These are phyloP conservation scores for Heterobasidion occidentale DNA, from an alignment of 1,284 basidiomycete genomes.

Conservation along the genomic window DNA sequence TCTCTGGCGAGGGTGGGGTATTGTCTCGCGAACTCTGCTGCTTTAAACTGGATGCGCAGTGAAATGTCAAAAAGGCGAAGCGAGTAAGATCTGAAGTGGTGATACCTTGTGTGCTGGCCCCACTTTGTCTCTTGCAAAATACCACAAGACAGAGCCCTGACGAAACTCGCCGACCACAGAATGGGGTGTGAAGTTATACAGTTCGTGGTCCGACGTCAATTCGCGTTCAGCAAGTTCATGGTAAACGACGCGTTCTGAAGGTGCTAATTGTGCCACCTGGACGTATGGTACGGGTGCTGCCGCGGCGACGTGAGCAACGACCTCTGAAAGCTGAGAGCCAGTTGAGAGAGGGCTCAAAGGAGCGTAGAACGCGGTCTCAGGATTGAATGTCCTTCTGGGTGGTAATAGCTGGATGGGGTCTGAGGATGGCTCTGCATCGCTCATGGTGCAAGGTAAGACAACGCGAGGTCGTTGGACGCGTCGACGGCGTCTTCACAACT, in stretches of 20 bases:
- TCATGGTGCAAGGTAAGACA: background rate
- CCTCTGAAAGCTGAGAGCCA: background rate
- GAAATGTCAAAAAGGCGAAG: conserved; percentile 8
- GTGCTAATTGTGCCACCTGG: background rate
- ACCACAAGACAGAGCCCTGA: conserved; percentile 33
- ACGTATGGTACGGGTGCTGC: background rate
- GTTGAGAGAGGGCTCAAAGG: background rate
- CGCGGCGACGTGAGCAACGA: background rate
- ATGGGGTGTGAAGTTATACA: conserved; percentile 13
- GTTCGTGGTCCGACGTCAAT: background rate
- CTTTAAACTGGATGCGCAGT: conserved; percentile 15
- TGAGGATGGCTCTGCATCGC: background rate
- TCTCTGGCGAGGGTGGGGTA: conserved; percentile 37
- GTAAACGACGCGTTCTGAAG: background rate
- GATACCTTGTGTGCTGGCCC: conserved; percentile 56
- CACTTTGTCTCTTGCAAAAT: conserved; percentile 49
- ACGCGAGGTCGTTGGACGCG: no score
- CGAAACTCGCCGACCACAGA: conserved; percentile 43
- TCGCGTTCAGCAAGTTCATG: background rate
- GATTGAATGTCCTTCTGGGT: no score
- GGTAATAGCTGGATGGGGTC: background rate
- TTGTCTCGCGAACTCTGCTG: conserved; percentile 9
- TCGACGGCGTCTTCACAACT: no score
- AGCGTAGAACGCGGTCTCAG: no score
- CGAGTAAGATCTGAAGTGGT: background rate